Evolutionary conservation across 129 eudicot genomes (phyloP), one percentile per base, ranked within the genome.

Genomic region (Lactuca saligna): DNA sequence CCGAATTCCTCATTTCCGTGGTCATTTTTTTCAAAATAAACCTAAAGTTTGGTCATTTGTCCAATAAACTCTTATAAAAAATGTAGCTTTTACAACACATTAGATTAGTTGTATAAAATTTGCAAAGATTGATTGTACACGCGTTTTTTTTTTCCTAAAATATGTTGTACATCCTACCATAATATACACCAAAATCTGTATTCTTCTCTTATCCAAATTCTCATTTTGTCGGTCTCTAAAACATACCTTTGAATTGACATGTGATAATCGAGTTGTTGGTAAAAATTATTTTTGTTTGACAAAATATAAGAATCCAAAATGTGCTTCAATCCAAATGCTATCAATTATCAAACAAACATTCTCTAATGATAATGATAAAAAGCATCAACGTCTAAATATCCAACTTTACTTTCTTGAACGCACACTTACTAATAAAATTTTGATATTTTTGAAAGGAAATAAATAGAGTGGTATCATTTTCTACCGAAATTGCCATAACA

Each of bases 401-500:
- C 32, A 56, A 32, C 12, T 32, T 64, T 56, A 56, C 59, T 34
- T 55, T 41, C 17, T 49, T 59, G 7, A 44, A 44, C 29, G 34
- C 17, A 46, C 6, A 33, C 46, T 4, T 14, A 55, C 11, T 15
- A 32, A 38, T 56, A 6, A 13, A 48, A 32, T 15, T 9, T 11
- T 13, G 8, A 8, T n/a, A 34, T 29, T 41, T 65, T 53, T 7
- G 7, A 29, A 4, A 42, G 14, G 29, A 70, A 46, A 44, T 58
- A 4, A 70, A 71, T 17, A 57, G 29, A 13, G 31, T 15, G 3
- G 17, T 58, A 25, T 20, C 46, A n/a, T 58, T 57, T 70, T 48
- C 58, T 42, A 46, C 74, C 73, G 57, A 56, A 17, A 41, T 69
- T 69, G 57, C 16, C 8, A 29, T 70, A 31, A 51, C 15, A 25